These are phyloP conservation scores for Phaffomyces antillensis DNA, from an alignment of 805 yeast genomes.

Conservation along the genomic window DNA sequence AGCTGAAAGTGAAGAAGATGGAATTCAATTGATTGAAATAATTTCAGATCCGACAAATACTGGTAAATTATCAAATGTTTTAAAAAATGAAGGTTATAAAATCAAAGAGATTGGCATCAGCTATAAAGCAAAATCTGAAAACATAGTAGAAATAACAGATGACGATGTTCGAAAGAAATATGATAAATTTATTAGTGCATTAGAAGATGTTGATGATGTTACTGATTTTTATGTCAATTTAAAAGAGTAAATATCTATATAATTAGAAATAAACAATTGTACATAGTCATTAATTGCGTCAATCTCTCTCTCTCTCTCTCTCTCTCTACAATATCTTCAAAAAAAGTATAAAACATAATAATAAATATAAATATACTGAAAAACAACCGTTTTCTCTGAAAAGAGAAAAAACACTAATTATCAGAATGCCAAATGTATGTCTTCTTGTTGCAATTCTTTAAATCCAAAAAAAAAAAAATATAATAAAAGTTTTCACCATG, in stretches of 20 bases:
- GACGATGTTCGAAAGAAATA: slow-evolving; percentile 45
- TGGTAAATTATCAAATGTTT: slow-evolving; percentile 48
- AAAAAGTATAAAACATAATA: slow-evolving; percentile 2
- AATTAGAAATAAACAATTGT: too few species aligned
- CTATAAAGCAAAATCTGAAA: slow-evolving; percentile 57
- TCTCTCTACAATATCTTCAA: background rate
- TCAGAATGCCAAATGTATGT: background rate
- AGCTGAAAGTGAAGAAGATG: slow-evolving; percentile 17
- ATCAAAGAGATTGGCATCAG: slow-evolving; percentile 68
- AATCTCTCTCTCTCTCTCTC: too few species aligned
- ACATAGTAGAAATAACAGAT: slow-evolving; percentile 44
- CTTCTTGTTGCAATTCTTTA: too few species aligned
- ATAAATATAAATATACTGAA: slow-evolving; percentile 2
- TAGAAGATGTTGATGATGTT: slow-evolving; percentile 82
- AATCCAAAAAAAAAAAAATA: too few species aligned
- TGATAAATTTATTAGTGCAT: slow-evolving; percentile 47
- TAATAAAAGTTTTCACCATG: too few species aligned
- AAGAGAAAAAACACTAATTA: background rate
- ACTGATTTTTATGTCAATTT: slow-evolving; percentile 71
- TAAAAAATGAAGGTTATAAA: slow-evolving; percentile 42
- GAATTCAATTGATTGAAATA: slow-evolving; percentile 33
- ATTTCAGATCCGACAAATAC: slow-evolving; percentile 60
- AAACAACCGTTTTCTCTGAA: background rate
- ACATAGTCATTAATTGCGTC: too few species aligned
- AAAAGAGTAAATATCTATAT: slow-evolving; percentile 23